Evolutionary conservation across 2,329 filamentous ascomycete species (phyloP), one percentile per base, ranked within the genome.

Genomic region (Cadophora luteo-olivacea): DNA sequence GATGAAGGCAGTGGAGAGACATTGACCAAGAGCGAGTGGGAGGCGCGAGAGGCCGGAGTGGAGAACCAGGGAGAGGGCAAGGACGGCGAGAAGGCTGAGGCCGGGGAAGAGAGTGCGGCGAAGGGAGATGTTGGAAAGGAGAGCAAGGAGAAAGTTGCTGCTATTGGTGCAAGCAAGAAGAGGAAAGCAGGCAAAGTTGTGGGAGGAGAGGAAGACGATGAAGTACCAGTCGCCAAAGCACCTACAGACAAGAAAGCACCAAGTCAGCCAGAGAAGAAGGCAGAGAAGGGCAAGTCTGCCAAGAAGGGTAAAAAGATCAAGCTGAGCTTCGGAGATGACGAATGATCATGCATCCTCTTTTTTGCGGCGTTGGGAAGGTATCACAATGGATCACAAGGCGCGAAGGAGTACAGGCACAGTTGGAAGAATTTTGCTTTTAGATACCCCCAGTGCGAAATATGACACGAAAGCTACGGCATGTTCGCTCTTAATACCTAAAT

Each of bases 1-100:
- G 87, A 95, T 72, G 92, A 93, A 77, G 84, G 86, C 4, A 91
- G 88, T 61, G 91, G 92, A 65, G 85, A 90, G 36, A 85, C 77
- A 4, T 68, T 74, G 62, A 78, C 81, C 38, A 79, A 78, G 57
- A 77, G 78, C 19, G 78, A 80, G 67, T 74, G 70, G 77, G 75
- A 70, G 72, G 77, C 76, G 64, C 76, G 76, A 61, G 78, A 78
- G 61, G 73, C 74, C 66, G 74, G 72, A 11, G 3, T 22, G n/a
- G 45, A 49, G 41, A 45, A 45, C 8, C 72, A 70, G 11, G 72
- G 69, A 29, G 73, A 75, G 67, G 72, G 71, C 69, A 76, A 73
- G 69, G 66, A 57, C 32, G 55, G 25, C 4, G 45, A 57, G 24
- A 64, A 48, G 24, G 68, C 60, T 60, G 70, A 69, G 19, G 41